A percentile compares a stretch with the other conserved stretches of the same genome.
These are phyloP conservation scores for Carex myosuroides DNA, from an alignment of 176 grass and related monocot species.

Conservation along the genomic window DNA sequence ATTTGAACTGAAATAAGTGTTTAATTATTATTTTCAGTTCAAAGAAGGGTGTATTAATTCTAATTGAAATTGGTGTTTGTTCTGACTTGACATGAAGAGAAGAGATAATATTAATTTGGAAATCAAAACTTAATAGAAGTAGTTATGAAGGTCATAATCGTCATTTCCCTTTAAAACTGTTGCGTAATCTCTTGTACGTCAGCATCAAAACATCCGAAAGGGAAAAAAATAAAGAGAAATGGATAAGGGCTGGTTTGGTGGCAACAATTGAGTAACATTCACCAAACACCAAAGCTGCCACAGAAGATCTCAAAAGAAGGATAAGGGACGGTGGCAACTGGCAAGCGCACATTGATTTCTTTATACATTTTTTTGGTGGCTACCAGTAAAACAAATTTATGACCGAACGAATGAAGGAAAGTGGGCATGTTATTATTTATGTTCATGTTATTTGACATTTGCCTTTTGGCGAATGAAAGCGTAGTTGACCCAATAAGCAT, in stretches of 20 bases:
- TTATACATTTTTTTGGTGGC: neutral
- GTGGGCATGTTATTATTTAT: neutral
- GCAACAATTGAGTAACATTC: neutral
- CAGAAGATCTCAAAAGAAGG: neutral
- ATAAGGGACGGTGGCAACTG: neutral
- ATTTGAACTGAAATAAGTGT: no score
- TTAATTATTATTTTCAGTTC: no score
- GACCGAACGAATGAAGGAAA: no score
- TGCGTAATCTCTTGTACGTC: neutral
- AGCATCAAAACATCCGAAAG: neutral
- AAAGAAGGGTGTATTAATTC: no score
- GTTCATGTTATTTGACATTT: neutral
- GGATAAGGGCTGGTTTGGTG: conserved; percentile 4
- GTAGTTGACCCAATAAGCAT: no score
- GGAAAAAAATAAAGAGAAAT: neutral
- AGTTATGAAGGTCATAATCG: no score
- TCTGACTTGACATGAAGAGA: no score
- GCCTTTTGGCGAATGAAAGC: no score
- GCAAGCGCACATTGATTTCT: neutral
- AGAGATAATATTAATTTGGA: no score
- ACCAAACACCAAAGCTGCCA: neutral
- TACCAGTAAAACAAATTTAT: neutral
- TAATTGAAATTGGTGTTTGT: no score
- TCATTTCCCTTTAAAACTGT: no score
- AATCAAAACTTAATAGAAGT: no score